Evolutionary conservation across 1,139 yeast genomes (phyloP).

Genomic region (Lodderomyces margitis): DNA sequence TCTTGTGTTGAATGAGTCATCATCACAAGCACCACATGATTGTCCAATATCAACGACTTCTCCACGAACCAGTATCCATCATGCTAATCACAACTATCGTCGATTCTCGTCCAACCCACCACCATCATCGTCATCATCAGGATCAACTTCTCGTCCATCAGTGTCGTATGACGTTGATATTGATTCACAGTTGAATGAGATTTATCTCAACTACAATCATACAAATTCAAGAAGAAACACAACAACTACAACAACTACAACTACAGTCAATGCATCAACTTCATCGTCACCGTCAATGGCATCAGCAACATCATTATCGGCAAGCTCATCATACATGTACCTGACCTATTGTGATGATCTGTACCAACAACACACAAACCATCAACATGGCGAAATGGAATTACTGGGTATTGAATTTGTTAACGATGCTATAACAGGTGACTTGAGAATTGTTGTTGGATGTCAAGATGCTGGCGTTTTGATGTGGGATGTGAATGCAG

Average conservation of each 20-base stretch:
- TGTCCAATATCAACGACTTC: slow-evolving; percentile 3
- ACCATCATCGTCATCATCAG: slow-evolving; percentile 5
- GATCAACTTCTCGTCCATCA: slow-evolving; percentile 14
- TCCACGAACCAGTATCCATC: slow-evolving; percentile 2
- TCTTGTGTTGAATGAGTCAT: not conserved
- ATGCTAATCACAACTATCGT: slow-evolving; percentile 4
- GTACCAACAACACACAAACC: slow-evolving; percentile 32
- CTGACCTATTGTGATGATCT: slow-evolving; percentile 20
- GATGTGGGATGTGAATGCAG: slow-evolving; percentile 41
- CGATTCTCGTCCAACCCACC: not conserved
- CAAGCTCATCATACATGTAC: slow-evolving; percentile 4
- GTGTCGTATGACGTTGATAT: slow-evolving; percentile 13
- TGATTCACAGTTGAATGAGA: slow-evolving; percentile 13
- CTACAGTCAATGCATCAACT: not conserved
- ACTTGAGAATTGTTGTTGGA: slow-evolving; percentile 37
- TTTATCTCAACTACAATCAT: slow-evolving; percentile 9
- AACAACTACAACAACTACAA: slow-evolving; percentile 1
- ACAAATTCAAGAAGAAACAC: not conserved
- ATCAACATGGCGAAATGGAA: slow-evolving; percentile 49
- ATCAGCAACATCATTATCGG: slow-evolving; percentile 3
- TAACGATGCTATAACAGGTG: slow-evolving; percentile 15
- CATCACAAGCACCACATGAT: not conserved
- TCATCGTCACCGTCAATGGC: slow-evolving; percentile 3
- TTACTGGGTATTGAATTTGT: slow-evolving; percentile 43
- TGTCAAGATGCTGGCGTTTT: slow-evolving; percentile 46